These are phyloP conservation scores for Nakazawaea anatomiae DNA, from an alignment of 805 yeast species.

Conservation along the genomic window DNA sequence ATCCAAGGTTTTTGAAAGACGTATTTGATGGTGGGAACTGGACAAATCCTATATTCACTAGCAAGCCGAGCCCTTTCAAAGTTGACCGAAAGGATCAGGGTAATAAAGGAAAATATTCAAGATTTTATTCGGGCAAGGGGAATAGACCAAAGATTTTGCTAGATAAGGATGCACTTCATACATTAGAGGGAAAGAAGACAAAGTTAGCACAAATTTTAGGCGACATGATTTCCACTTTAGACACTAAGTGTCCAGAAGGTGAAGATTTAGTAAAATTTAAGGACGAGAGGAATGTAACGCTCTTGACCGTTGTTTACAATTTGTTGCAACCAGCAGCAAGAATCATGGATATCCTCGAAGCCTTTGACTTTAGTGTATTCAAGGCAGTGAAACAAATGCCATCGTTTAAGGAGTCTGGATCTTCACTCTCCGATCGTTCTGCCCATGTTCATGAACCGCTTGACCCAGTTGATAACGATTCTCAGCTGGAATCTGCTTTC, in stretches of 20 bases:
- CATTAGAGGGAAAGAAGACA: slow-evolving; percentile 28
- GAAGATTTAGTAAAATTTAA: slow-evolving; percentile 14
- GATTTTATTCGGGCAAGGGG: not conserved
- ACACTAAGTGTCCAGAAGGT: slow-evolving; percentile 28
- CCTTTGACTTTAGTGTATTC: slow-evolving; percentile 56
- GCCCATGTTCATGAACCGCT: not conserved
- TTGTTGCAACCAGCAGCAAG: slow-evolving; percentile 42
- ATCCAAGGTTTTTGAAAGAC: slow-evolving; percentile 62
- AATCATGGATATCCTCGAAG: slow-evolving; percentile 48
- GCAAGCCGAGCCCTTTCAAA: slow-evolving; percentile 12
- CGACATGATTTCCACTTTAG: slow-evolving; percentile 36
- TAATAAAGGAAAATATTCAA: not conserved
- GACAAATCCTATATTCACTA: slow-evolving; percentile 56
- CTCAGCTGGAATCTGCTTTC: not conserved
- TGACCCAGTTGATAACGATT: not conserved
- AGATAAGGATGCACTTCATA: slow-evolving; percentile 40
- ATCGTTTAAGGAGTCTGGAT: not conserved
- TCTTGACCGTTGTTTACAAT: slow-evolving; percentile 48
- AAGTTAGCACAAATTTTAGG: slow-evolving; percentile 33
- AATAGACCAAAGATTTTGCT: slow-evolving; percentile 37
- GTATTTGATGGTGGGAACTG: slow-evolving; percentile 77
- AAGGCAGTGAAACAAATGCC: slow-evolving; percentile 8
- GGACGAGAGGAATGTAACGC: slow-evolving; percentile 42
- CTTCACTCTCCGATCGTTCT: not conserved
- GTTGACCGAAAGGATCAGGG: not conserved